phyloP scores from a whole-genome alignment of 2,329 filamentous ascomycete genomes.

The Fusarium burgessii region DNA sequence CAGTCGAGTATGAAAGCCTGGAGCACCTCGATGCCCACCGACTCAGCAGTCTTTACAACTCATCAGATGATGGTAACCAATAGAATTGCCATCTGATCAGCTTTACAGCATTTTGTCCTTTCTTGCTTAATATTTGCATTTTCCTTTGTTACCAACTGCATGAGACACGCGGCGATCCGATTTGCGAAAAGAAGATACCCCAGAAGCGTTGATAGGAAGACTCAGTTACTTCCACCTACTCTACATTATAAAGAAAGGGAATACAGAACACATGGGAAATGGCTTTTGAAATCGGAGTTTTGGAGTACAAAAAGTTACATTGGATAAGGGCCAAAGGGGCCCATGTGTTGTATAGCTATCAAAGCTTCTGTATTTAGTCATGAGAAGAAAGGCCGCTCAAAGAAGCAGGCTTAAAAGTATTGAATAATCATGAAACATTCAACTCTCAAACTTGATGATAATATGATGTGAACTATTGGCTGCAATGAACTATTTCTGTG shows the following conservation, averaged over 20 bases:
- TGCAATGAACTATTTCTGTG: not conserved
- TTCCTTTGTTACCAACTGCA: conserved; percentile 37
- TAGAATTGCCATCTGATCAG: conserved; percentile 5
- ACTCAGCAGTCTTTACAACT: conserved; percentile 41
- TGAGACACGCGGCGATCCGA: conserved; percentile 47
- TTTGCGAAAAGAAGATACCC: conserved; percentile 46
- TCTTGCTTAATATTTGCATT: conserved; percentile 23
- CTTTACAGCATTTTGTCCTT: conserved; percentile 9
- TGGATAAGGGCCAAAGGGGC: conserved; percentile 26
- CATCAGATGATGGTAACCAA: conserved; percentile 35
- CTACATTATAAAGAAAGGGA: conserved; percentile 43
- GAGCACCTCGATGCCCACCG: conserved; percentile 49
- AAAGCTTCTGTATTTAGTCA: conserved; percentile 37
- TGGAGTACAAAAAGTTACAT: conserved; percentile 31
- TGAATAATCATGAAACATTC: conserved; percentile 26
- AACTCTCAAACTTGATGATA: not conserved
- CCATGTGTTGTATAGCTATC: conserved; percentile 33
- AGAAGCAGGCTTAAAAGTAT: conserved; percentile 35
- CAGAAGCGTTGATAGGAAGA: conserved; percentile 47
- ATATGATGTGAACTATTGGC: conserved; percentile 16
- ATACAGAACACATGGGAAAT: conserved; percentile 44
- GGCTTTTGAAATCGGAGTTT: conserved; percentile 29
- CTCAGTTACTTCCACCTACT: conserved; percentile 32
- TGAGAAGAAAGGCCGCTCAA: conserved; percentile 29
- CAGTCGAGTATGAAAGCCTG: conserved; percentile 56